These are phyloP conservation scores for Cyclotella baltica DNA, from an alignment of 108 stramenopile genomes.

Conservation along the genomic window DNA sequence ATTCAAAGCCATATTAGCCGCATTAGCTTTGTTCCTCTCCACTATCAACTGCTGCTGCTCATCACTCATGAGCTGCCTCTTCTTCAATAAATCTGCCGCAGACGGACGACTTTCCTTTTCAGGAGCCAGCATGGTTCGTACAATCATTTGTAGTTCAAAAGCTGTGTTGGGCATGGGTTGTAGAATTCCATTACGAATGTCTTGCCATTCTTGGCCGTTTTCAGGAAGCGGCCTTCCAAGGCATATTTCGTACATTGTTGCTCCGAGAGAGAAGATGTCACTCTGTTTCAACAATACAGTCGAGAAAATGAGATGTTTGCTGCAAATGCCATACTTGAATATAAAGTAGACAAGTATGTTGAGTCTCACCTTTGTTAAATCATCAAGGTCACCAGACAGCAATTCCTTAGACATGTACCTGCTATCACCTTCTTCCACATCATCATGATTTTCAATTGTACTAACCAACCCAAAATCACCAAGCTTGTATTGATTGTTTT, in stretches of 20 bases:
- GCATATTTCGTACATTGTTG: conserved; percentile 90
- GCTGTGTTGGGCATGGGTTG: conserved; percentile 66
- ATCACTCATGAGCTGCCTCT: conserved; percentile 84
- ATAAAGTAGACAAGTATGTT: neutral
- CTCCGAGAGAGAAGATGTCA: conserved; percentile 95
- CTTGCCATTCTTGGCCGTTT: conserved; percentile 93
- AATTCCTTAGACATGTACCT: conserved; percentile 95
- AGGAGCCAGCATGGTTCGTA: conserved; percentile 86
- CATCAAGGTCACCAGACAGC: conserved; percentile 81
- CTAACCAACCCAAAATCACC: conserved; percentile 95
- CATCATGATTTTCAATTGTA: conserved; percentile 63
- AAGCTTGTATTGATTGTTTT: conserved; percentile 91
- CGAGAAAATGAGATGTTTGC: neutral
- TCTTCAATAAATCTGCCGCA: conserved; percentile 74
- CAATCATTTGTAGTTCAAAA: conserved; percentile 73
- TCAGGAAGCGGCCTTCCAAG: conserved; percentile 76
- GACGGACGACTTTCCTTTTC: conserved; percentile 68
- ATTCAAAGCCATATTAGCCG: conserved; percentile 70
- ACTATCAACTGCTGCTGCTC: conserved; percentile 82
- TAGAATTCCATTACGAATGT: conserved; percentile 78
- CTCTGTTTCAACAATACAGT: conserved; percentile 36
- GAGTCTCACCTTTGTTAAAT: conserved; percentile 82
- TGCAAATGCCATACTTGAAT: neutral
- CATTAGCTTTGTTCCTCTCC: conserved; percentile 80
- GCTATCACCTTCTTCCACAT: conserved; percentile 95